Conservation (phyloP, 1,284 basidiomycete species). For the Tetrapyrgos nigripes region DNA sequence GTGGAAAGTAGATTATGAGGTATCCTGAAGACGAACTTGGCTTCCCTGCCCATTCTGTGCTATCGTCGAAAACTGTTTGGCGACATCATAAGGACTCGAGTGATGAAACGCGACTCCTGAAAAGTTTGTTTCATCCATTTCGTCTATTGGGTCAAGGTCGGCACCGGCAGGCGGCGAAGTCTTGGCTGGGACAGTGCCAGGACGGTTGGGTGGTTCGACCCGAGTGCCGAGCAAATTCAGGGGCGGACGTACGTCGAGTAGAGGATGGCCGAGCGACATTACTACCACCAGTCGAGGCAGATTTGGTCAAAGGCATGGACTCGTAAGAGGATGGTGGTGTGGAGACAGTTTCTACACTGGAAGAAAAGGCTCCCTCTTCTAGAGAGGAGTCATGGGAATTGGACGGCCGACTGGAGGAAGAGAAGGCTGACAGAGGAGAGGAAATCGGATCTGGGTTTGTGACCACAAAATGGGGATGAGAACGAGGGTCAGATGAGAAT, state of each 20-base stretch:
- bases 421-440: constrained; percentile 8
- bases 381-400: constrained; percentile 17
- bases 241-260: constrained; percentile 5
- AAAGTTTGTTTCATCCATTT: constrained; percentile 75
- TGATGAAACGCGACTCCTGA: constrained; percentile 68
- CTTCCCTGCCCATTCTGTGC: not conserved
- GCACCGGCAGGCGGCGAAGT: not conserved
- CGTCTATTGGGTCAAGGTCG: constrained; percentile 70
- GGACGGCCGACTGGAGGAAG: constrained; percentile 19
- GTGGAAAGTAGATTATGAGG: not conserved
- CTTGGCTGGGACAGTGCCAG: constrained; percentile 1
- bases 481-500: constrained; percentile 59
- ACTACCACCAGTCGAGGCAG: not conserved
- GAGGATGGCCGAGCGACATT: not conserved
- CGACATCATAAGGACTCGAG: constrained; percentile 71
- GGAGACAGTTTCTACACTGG: constrained; percentile 7
- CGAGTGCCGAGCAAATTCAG: not conserved
- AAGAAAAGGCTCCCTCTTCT: too few species aligned
- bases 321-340: constrained; percentile 10
- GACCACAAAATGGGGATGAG: constrained; percentile 48
- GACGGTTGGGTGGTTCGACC: constrained; percentile 5
- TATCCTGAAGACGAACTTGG: not conserved
- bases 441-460: constrained; percentile 18
- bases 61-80: constrained; percentile 23
- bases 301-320: not conserved